Conservation (phyloP, 441 rosid species). For the Daphne laureola region DNA sequence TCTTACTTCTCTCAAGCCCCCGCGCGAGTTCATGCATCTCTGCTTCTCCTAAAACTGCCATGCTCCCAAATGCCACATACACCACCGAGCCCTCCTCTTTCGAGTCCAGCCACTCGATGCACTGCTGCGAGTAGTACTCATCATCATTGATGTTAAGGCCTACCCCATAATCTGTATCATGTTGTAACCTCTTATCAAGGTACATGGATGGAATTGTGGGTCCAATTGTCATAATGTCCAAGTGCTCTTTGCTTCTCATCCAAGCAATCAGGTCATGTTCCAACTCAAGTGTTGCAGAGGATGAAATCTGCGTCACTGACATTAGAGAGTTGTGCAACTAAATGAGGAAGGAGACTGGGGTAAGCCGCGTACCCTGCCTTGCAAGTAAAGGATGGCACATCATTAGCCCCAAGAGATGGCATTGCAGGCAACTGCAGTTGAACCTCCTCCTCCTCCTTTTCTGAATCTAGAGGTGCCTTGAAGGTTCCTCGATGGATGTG, state of each 20-base stretch:
- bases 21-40: conserved; percentile 45
- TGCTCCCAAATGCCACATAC: conserved; percentile 52
- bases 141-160: conserved; percentile 27
- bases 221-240: conserved; percentile 28
- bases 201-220: conserved; percentile 59
- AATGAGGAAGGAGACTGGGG: too few relatives aligned
- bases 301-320: conserved; percentile 40
- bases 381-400: conserved; percentile 48
- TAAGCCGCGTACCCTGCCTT: conserved; percentile 30
- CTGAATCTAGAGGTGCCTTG: conserved; percentile 17
- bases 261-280: conserved; percentile 41
- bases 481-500: conserved; percentile 32
- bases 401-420: conserved; percentile 39
- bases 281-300: conserved; percentile 50
- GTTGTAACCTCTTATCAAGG: conserved; percentile 37
- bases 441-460: too few relatives aligned
- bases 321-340: conserved; percentile 43
- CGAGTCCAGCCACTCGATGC: conserved; percentile 33
- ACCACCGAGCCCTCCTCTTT: conserved; percentile 40
- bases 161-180: conserved; percentile 29
- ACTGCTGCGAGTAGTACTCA: neutral
- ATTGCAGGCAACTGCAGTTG: conserved; percentile 3
- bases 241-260: conserved; percentile 21
- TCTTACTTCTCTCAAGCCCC: conserved; percentile 23
- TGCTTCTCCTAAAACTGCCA: conserved; percentile 20